Percentiles rank a stretch among this genome's conserved stretches.
Evolutionary conservation across 2,329 filamentous ascomycete genomes (phyloP).

Genomic region (Diaporthe sp.): DNA sequence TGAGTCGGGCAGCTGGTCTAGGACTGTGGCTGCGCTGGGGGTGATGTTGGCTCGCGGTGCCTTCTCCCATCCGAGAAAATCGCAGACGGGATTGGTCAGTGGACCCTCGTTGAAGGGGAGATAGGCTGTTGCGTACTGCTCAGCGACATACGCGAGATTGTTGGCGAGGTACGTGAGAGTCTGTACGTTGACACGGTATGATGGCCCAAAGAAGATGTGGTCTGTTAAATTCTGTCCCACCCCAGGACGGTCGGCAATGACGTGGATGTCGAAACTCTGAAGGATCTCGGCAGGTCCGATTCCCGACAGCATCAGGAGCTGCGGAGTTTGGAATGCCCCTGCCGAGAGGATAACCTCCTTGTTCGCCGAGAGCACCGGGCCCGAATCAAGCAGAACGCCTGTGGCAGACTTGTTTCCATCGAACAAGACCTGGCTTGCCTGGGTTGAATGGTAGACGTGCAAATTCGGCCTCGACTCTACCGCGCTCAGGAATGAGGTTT

Average conservation of each 20-base stretch:
- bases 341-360: slow-evolving; percentile 58
- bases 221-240: slow-evolving; percentile 40
- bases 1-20: background rate
- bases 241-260: slow-evolving; percentile 43
- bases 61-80: slow-evolving; percentile 22
- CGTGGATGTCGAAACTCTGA: slow-evolving; percentile 45
- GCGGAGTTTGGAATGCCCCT: slow-evolving; percentile 56
- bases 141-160: background rate
- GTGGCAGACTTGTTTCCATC: slow-evolving; percentile 21
- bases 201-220: slow-evolving; percentile 24
- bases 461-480: background rate
- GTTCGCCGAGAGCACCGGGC: background rate
- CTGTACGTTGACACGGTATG: slow-evolving; percentile 10
- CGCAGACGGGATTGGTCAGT: slow-evolving; percentile 4
- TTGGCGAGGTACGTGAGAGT: slow-evolving; percentile 4
- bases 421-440: slow-evolving; percentile 9
- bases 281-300: slow-evolving; percentile 39
- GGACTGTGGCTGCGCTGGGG: background rate
- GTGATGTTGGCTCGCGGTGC: slow-evolving; percentile 10
- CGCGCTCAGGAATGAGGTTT: background rate
- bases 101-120: slow-evolving; percentile 4
- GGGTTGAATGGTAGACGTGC: background rate
- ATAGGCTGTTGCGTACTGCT: background rate
- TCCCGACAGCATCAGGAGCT: slow-evolving; percentile 48
- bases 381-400: background rate